These are phyloP conservation scores for Hypoxylon lienhwacheense DNA, from an alignment of 495 filamentous ascomycete species.

Conservation along the genomic window DNA sequence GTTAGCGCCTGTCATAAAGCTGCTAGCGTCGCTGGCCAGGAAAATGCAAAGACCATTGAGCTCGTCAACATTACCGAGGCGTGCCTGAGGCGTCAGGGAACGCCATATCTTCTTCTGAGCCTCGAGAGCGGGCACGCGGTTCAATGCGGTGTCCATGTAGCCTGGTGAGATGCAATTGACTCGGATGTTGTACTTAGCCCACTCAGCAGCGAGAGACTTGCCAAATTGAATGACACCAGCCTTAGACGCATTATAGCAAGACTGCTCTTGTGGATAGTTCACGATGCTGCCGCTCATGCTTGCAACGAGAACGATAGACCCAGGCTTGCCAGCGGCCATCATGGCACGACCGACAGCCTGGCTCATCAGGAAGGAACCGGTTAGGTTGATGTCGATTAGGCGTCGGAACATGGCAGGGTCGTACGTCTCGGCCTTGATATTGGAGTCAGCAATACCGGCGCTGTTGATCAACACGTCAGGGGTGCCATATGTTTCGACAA, in stretches of 20 bases:
- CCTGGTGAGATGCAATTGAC: constrained; percentile 79
- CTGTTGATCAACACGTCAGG: constrained; percentile 79
- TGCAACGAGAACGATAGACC: constrained; percentile 71
- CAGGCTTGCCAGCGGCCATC: constrained; percentile 65
- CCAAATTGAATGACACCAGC: constrained; percentile 75
- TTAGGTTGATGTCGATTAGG: constrained; percentile 76
- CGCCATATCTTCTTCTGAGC: constrained; percentile 81
- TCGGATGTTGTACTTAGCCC: constrained; percentile 72
- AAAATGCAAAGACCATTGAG: constrained; percentile 78
- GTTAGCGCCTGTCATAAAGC: constrained; percentile 80
- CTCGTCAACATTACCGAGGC: constrained; percentile 74
- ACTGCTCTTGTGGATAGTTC: constrained; percentile 79
- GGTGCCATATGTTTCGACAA: constrained; percentile 62
- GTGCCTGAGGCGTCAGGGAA: constrained; percentile 68
- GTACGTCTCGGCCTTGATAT: constrained; percentile 58
- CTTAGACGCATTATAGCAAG: constrained; percentile 79
- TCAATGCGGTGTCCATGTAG: constrained; percentile 79
- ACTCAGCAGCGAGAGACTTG: constrained; percentile 77
- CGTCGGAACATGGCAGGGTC: constrained; percentile 68
- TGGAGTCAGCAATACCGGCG: constrained; percentile 78
- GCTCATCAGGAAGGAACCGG: constrained; percentile 68
- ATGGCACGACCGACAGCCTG: constrained; percentile 66
- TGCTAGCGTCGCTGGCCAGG: constrained; percentile 70
- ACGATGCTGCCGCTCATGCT: constrained; percentile 79
- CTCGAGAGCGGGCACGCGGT: constrained; percentile 71